Evolutionary conservation across 768 basidiomycete genomes (phyloP).

Genomic region (Amanita phalloides): DNA sequence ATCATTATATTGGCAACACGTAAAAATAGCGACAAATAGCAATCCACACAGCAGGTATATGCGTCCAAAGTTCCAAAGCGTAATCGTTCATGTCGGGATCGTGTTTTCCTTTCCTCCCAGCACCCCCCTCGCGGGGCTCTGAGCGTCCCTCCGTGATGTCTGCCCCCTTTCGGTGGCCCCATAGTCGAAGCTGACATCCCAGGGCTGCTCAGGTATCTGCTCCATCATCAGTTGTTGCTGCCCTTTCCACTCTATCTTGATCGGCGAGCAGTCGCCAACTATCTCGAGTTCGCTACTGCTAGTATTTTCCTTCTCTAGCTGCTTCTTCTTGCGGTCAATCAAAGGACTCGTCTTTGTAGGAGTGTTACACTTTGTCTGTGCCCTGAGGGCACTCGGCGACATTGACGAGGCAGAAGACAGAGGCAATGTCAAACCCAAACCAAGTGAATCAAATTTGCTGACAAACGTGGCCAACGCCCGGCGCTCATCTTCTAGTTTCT

Average conservation of each 20-base stretch:
- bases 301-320: background rate
- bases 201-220: conserved; percentile 10
- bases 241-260: conserved; percentile 6
- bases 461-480: conserved; percentile 74
- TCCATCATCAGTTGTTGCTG: conserved; percentile 1
- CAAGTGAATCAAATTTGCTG: conserved; percentile 69
- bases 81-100: conserved; percentile 9
- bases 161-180: conserved; percentile 13
- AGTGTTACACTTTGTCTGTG: too few relatives aligned
- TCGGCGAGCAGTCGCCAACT: background rate
- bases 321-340: background rate
- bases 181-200: conserved; percentile 13
- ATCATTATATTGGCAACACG: background rate
- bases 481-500: conserved; percentile 67
- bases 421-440: conserved; percentile 29
- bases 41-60: background rate
- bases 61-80: background rate
- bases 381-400: background rate
- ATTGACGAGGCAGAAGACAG: conserved; percentile 25
- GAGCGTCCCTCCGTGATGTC: conserved; percentile 11
- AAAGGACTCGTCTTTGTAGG: conserved; percentile 2
- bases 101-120: conserved; percentile 45
- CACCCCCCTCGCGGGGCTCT: conserved; percentile 23
- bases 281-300: background rate
- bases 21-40: background rate